A percentile compares a stretch with the other conserved stretches of the same genome.
Evolutionary conservation across 2,329 filamentous ascomycete genomes (phyloP).

Genomic region (Cercospora sp.): DNA sequence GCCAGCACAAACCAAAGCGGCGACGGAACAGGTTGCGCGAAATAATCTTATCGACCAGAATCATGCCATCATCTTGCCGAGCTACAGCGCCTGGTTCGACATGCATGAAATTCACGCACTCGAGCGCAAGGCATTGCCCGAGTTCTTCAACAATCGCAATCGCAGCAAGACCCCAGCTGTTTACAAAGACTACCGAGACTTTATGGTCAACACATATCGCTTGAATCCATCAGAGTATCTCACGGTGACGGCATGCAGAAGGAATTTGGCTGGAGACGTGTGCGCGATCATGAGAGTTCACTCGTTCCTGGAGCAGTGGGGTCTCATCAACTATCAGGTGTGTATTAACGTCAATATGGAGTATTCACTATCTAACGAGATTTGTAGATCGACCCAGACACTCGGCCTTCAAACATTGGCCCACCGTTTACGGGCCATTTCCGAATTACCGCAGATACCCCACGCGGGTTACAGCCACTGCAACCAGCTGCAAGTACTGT

Average conservation of each 20-base stretch:
- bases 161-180: slow-evolving; percentile 96
- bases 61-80: slow-evolving; percentile 92
- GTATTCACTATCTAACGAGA: background rate
- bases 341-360: background rate
- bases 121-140: slow-evolving; percentile 90
- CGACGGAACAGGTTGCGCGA: slow-evolving; percentile 80
- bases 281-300: slow-evolving; percentile 99
- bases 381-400: slow-evolving; percentile 86
- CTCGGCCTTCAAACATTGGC: slow-evolving; percentile 89
- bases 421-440: slow-evolving; percentile 98
- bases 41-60: slow-evolving; percentile 91
- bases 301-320: slow-evolving; percentile 97
- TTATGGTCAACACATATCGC: slow-evolving; percentile 99
- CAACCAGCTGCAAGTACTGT: slow-evolving; percentile 80
- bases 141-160: slow-evolving; percentile 98
- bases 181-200: slow-evolving; percentile 98
- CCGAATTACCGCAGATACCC: slow-evolving; percentile 92
- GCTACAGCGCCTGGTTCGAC: slow-evolving; percentile 98
- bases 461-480: slow-evolving; percentile 89
- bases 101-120: slow-evolving; percentile 90
- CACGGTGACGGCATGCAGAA: slow-evolving; percentile 91
- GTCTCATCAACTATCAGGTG: slow-evolving; percentile 97
- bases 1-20: slow-evolving; percentile 70
- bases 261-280: slow-evolving; percentile 94
- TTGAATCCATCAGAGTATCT: slow-evolving; percentile 94